Base-by-base conservation (phyloP, 768 basidiomycete genomes). In the Tylopilus vinaceipallidus region DNA sequence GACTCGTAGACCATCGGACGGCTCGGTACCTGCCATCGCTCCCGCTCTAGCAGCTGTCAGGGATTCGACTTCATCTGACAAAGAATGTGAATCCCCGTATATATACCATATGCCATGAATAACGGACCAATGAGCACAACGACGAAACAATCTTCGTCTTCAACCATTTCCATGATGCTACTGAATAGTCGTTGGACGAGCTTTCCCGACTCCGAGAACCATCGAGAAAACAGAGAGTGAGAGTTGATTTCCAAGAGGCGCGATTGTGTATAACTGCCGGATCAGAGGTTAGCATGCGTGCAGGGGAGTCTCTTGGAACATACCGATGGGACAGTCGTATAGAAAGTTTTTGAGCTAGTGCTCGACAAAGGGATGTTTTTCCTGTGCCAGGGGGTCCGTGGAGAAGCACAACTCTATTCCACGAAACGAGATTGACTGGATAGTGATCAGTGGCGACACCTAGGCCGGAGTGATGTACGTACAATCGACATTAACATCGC, bases 131-230 rank as follows among this genome's bases (percentile, higher is more conserved):
- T 99, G 36, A 99, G 76, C 16, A 99, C 91, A 4, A 97, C 84
- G 3, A 99, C 85, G 60, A 99, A 98, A 14, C 82, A 82, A 49
- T 86, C 83, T 54, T 95, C 91, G 59, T 98, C 94, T 42, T 97
- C 94, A 0, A 90, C 86, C 70, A 98, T 78, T 56, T 97, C 94
- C 33, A 80, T 89, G 49, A 99, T 92, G 50, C 80, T 88, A 33
- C 77, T 81, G 65, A 98, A 99, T 16, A 99, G 75, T 40, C 88
- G 82, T 62, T 98, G 95, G 2, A 99, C 97, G 24, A 99, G 82
- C 68, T 99, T 99, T 14, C 97, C 97, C 0, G 94, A 97, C 65
- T 99, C 97, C 0, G 95, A 98, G 71, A 98, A 99, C 95, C 97
- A 99, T 59, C 94, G 90, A 14, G 92, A 95, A 67, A 99, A 98